Evolutionary conservation across 371 early-diverging fungal species (phyloP), one percentile per base, ranked within the genome.

Genomic region (Mortierella polycephala): DNA sequence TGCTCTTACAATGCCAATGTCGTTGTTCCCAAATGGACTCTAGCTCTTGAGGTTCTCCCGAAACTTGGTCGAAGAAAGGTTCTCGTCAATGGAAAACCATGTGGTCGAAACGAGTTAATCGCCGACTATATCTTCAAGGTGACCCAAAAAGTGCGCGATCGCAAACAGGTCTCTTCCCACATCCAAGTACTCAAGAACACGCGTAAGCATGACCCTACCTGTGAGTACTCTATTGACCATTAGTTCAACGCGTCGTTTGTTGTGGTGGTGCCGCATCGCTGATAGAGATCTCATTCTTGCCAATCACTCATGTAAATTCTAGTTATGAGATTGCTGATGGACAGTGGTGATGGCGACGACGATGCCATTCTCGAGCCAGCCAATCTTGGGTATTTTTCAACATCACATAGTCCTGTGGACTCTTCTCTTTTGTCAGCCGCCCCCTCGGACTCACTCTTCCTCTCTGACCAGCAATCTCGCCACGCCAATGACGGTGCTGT

Each of bases 141-240:
- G 55, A 92, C 93, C 1, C 75, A 82, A 53, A 89, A 88, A 50
- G 82, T 85, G 39, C 85, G 93, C 10, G 88, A 93, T 41, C 85
- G 92, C 56, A 93, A 93, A 75, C 93, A 93, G 75, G 93, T 93
- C 2, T 93, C 93, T 1, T 93, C 92, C 7, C 93, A 93, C 63
- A 90, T 93, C 51, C 93, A 93, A 75, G 93, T 93, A 16, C 82
- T 92, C 71, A 91, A 90, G 62, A 91, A 93, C 62, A 90, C 90
- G 0, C 84, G 91, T 70, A 91, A 90, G 74, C 84, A 86, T 30
- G 89, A 89, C 40, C 64, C 75, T 16, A 77, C 83, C 8, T 89
- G 89, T 87, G 86, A 81, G 85, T 70, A 7, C 13, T 30, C n/a
- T 46, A 55, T n/a, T 4, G 14, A 9, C 14, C 20, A 13, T 49